Base-by-base conservation (phyloP, 192 early-diverging fungal species). In the Coemansia sp. region DNA sequence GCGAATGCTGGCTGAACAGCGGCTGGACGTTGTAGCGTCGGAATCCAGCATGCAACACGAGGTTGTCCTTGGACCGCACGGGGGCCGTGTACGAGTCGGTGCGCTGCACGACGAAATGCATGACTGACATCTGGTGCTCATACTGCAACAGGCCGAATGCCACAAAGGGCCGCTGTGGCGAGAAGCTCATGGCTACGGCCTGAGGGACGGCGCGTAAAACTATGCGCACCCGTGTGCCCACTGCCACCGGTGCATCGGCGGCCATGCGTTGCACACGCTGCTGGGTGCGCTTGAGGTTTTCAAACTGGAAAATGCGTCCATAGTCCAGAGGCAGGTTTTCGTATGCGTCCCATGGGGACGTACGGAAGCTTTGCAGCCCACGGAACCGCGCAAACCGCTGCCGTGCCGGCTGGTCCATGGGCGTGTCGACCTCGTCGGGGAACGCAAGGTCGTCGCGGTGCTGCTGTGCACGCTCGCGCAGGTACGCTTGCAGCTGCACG, bases 281-380 rank as follows among this genome's bases (percentile, higher is more conserved):
- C 75, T 89, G 85, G 17, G 93, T 92, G 57, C 87, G 80, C 37
- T 72, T 71, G 38, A 89, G 88, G 79, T 89, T 95, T 60, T 92
- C 86, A 55, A 97, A 95, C 75, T 95, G 91, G 81, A 97, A 99
- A 49, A 99, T 95, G 39, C 91, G 86, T 24, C 83, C 84, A 67
- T 96, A 99, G 66, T 99, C 96, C 26, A 92, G 74, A 0, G 96
- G 96, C 51, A 99, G 77, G 72, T 97, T 97, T 72, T 99, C 96
- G 79, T 93, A 93, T 8, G 94, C 88, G 66, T 99, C 96, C 96
- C 96, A 99, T 10, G 94, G 88, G 4, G 91, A 94, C 13, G 89
- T 95, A 55, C 93, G 78, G 79, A 96, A 95, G 42, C 85, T 90
- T 67, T 95, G 88, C 47, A 99, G 79, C 19, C 94, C 96, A 58